A percentile compares a stretch with the other conserved stretches of the same genome.
phyloP scores from a whole-genome alignment of 1,284 basidiomycete genomes.

The Neonothopanus nambi region DNA sequence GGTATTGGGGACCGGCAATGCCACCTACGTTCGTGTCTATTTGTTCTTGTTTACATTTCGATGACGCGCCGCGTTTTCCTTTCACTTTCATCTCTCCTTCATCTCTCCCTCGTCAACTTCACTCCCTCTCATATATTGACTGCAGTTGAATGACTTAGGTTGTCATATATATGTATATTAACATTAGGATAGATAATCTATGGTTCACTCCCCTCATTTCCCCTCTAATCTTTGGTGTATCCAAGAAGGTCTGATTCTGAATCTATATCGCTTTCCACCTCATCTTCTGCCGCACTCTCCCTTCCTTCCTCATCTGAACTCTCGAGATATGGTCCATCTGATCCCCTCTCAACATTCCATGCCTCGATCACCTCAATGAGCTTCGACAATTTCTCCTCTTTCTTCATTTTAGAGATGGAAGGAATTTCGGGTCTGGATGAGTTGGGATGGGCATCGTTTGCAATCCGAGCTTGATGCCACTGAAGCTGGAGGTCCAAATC shows the following conservation, averaged over 20 bases:
- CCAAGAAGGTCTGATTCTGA: neutral
- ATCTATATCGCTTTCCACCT: neutral
- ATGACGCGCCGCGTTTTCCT: neutral
- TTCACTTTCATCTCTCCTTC: neutral
- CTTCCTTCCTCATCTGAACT: neutral
- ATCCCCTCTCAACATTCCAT: neutral
- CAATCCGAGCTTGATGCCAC: conserved; percentile 16
- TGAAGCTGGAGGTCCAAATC: conserved; percentile 15
- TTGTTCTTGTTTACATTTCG: neutral
- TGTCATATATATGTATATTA: too few relatives aligned
- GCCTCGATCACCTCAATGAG: neutral
- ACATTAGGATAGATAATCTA: too few relatives aligned
- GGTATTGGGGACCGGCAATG: conserved; percentile 1
- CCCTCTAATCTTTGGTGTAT: too few relatives aligned
- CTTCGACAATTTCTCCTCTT: neutral
- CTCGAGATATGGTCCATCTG: too few relatives aligned
- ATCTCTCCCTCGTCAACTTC: neutral
- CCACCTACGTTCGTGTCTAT: neutral
- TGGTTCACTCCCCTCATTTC: too few relatives aligned
- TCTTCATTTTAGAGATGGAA: neutral
- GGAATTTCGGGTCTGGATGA: neutral
- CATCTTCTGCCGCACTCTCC: neutral
- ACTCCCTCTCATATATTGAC: too few relatives aligned
- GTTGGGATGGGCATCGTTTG: neutral
- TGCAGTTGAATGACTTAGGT: too few relatives aligned